phyloP scores from a whole-genome alignment of 2,329 filamentous ascomycete genomes.

The Pestalotiopsis sp. region DNA sequence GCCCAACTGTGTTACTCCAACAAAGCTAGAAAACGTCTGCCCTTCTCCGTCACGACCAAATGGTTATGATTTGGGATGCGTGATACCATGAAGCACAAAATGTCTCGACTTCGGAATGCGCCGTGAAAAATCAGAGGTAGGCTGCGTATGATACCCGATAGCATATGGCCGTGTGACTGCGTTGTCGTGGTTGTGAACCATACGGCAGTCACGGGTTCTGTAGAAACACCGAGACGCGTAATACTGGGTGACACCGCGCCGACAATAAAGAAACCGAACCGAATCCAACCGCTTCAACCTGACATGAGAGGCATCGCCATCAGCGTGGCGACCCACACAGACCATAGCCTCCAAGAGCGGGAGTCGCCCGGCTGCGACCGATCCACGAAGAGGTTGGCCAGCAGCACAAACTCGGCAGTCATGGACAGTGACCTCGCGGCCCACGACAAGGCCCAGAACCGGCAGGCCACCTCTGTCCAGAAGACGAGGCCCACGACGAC shows the following conservation, averaged over 20 bases:
- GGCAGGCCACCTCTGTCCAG: conserved; percentile 10
- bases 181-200: no score
- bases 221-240: not conserved
- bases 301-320: conserved; percentile 2
- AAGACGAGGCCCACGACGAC: not conserved
- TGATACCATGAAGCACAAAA: no score
- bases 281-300: not conserved
- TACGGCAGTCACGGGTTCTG: no score
- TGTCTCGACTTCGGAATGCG: no score
- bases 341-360: conserved; percentile 9
- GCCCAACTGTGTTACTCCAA: no score
- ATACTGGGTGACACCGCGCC: not conserved
- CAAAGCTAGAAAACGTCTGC: no score
- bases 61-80: no score
- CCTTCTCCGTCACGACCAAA: no score
- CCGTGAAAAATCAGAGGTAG: no score
- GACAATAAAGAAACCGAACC: no score
- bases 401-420: not conserved
- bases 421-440: not conserved
- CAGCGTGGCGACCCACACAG: not conserved
- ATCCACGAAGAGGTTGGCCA: not conserved
- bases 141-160: no score
- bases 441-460: conserved; percentile 13
- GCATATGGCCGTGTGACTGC: no score
- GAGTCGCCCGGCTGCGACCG: not conserved